Conservation (phyloP, 805 yeast species). For the Komagataella phaffii region DNA sequence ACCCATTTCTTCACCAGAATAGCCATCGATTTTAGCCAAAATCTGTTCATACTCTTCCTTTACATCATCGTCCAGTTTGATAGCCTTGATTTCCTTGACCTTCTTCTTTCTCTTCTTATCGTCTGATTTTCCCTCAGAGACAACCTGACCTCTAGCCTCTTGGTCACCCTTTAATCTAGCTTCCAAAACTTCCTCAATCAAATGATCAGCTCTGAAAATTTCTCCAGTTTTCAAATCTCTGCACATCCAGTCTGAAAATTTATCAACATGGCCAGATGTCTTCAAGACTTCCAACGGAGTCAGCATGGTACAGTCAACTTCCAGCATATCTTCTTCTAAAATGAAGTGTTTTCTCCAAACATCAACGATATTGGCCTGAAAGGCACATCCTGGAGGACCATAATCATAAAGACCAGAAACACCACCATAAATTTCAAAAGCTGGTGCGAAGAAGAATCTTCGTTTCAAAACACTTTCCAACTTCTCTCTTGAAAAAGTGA, state of each 20-base stretch:
- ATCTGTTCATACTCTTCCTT: conserved; percentile 74
- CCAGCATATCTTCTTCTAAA: conserved; percentile 96
- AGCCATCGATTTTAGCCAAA: conserved; percentile 92
- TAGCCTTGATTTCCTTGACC: conserved; percentile 87
- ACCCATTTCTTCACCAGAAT: conserved; percentile 85
- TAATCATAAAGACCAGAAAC: conserved; percentile 96
- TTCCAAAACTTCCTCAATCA: conserved; percentile 95
- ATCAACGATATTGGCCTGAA: conserved; percentile 92
- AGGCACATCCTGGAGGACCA: conserved; percentile 99
- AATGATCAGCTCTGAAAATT: conserved; percentile 96
- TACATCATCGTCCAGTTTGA: conserved; percentile 71
- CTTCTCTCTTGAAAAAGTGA: conserved; percentile 67
- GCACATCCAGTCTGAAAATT: conserved; percentile 99
- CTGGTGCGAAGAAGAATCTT: conserved; percentile 94
- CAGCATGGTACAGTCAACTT: conserved; percentile 95
- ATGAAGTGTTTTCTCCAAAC: conserved; percentile 96
- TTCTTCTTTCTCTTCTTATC: conserved; percentile 91
- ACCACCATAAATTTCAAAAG: conserved; percentile 96
- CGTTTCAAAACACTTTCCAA: conserved; percentile 87
- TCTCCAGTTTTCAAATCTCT: conserved; percentile 92
- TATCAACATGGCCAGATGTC: conserved; percentile 98
- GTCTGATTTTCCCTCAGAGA: conserved; percentile 56
- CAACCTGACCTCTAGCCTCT: conserved; percentile 86
- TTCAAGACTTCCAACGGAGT: conserved; percentile 96
- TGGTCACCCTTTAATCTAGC: conserved; percentile 93